Conservation (phyloP, 2,329 filamentous ascomycete genomes). For the Drechslerella dactyloides region DNA sequence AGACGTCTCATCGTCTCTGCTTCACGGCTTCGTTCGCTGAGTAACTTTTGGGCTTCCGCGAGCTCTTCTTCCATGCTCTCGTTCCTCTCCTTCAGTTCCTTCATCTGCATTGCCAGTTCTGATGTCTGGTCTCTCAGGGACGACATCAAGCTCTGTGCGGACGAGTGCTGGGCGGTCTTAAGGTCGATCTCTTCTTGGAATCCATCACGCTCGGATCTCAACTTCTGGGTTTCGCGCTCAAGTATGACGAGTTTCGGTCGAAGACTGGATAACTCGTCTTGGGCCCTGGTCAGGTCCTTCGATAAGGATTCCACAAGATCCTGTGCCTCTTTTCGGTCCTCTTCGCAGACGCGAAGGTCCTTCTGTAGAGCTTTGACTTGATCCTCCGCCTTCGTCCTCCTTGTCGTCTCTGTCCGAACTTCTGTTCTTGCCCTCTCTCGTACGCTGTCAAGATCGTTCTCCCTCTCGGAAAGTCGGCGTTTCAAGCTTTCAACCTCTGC, state of each 20-base stretch:
- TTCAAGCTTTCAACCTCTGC: constrained; percentile 74
- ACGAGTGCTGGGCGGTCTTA: constrained; percentile 83
- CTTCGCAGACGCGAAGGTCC: constrained; percentile 78
- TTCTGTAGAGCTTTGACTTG: constrained; percentile 74
- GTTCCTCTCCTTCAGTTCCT: constrained; percentile 80
- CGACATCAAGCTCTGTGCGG: constrained; percentile 76
- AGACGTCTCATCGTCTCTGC: constrained; percentile 92
- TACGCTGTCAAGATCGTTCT: constrained; percentile 76
- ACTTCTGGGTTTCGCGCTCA: constrained; percentile 73
- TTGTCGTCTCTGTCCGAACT: constrained; percentile 62
- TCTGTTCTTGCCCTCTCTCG: constrained; percentile 80
- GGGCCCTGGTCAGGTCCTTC: constrained; percentile 72
- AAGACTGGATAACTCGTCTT: constrained; percentile 74
- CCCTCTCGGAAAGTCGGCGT: constrained; percentile 73
- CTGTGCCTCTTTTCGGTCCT: constrained; percentile 77
- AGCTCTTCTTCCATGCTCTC: constrained; percentile 93
- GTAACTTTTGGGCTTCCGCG: constrained; percentile 81
- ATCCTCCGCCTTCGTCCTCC: constrained; percentile 77
- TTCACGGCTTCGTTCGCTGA: constrained; percentile 87
- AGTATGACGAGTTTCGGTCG: constrained; percentile 69
- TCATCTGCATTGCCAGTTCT: constrained; percentile 88
- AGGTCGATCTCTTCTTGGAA: constrained; percentile 81
- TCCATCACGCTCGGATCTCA: constrained; percentile 71
- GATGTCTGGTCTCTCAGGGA: constrained; percentile 92
- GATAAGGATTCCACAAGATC: constrained; percentile 74